Percentiles rank a stretch among this genome's conserved stretches.
Evolutionary conservation across 208 protist genomes (phyloP).

Genomic region (Acanthamoeba healyi): DNA sequence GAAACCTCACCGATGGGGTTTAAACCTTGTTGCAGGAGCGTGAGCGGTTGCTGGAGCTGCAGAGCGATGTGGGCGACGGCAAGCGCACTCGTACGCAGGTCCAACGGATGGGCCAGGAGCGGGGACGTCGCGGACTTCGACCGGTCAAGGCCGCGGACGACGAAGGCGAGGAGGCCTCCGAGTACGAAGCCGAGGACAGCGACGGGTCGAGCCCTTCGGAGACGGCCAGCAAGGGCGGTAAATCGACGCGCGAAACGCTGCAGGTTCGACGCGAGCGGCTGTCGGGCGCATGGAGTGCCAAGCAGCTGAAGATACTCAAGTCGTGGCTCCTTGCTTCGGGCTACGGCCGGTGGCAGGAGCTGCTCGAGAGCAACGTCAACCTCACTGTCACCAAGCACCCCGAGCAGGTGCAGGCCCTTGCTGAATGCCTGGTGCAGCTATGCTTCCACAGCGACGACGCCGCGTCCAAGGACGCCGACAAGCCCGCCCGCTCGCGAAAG

Average conservation of each 20-base stretch:
- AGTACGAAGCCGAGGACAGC: neutral
- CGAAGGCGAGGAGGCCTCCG: neutral
- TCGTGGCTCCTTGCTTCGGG: neutral
- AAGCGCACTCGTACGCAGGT: constrained; percentile 18
- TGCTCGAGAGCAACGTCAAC: constrained; percentile 12
- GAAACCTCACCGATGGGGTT: too few relatives aligned
- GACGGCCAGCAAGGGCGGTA: neutral
- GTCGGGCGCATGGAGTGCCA: constrained; percentile 24
- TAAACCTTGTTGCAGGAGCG: neutral
- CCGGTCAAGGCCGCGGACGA: neutral
- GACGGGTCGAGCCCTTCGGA: neutral
- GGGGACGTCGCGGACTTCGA: neutral
- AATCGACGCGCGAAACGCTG: neutral
- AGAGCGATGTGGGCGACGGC: neutral
- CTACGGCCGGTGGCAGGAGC: constrained; percentile 49
- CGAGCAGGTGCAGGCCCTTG: constrained; percentile 16
- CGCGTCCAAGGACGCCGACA: neutral
- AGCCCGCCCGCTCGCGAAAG: neutral
- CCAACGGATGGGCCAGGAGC: constrained; percentile 15
- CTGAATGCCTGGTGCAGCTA: constrained; percentile 3
- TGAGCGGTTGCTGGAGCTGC: neutral
- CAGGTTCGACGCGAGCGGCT: neutral
- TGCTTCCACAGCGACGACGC: constrained; percentile 12
- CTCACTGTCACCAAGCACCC: neutral
- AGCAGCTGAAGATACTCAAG: constrained; percentile 29